Percentiles rank a stretch among this genome's conserved stretches.
Evolutionary conservation across 495 filamentous ascomycete species (phyloP).

Genomic region (Talaromyces borbonicus): DNA sequence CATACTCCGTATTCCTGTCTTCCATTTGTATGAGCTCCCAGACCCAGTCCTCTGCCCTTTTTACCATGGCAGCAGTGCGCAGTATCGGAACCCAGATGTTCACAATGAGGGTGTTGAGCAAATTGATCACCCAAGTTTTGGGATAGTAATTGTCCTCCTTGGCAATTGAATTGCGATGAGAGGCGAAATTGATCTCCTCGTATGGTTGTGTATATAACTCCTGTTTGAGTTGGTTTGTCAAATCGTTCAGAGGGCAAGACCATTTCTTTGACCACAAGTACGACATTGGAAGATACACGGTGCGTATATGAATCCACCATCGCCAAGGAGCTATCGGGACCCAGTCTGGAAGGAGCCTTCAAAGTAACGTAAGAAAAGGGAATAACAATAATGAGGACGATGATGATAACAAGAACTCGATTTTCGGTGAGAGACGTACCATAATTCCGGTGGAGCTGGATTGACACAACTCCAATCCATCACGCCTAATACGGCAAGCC

Average conservation of each 20-base stretch:
- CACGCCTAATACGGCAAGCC: conserved; percentile 75
- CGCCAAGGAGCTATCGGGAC: conserved; percentile 89
- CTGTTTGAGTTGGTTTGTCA: conserved; percentile 62
- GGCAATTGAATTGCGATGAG: conserved; percentile 74
- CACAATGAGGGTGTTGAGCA: conserved; percentile 63
- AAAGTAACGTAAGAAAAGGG: conserved; percentile 4
- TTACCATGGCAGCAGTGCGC: conserved; percentile 44
- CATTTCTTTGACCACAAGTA: conserved; percentile 78
- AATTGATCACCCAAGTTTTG: conserved; percentile 72
- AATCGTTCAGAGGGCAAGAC: conserved; percentile 57
- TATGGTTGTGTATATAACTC: conserved; percentile 81
- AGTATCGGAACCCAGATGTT: conserved; percentile 71
- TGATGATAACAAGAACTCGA: too few relatives aligned
- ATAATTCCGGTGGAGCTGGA: conserved; percentile 84
- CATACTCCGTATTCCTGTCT: conserved; percentile 83
- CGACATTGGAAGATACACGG: conserved; percentile 86
- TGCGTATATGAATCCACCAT: conserved; percentile 97
- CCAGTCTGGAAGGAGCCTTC: conserved; percentile 83
- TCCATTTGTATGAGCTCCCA: conserved; percentile 76
- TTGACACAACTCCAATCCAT: conserved; percentile 89
- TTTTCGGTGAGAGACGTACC: conserved; percentile 38
- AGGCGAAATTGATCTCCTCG: conserved; percentile 62
- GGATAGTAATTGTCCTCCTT: conserved; percentile 83
- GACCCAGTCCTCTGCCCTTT: conserved; percentile 64
- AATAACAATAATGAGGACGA: conserved; percentile 3